phyloP scores from a whole-genome alignment of 768 basidiomycete genomes.

The Clitopilus hobsonii region DNA sequence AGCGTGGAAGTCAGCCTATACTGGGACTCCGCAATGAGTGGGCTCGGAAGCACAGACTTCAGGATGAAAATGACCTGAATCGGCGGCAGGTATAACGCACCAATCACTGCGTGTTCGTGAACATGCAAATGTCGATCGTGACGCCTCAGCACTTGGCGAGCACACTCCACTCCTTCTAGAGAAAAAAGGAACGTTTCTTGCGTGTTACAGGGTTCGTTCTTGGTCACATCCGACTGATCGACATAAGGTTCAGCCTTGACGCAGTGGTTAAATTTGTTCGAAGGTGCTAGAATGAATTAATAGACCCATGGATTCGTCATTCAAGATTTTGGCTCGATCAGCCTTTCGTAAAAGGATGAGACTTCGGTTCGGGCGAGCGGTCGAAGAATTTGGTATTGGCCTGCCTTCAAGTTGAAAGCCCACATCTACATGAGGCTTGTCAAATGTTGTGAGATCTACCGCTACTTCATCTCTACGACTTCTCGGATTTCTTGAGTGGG shows the following conservation, averaged over 20 bases:
- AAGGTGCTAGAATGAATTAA: too few species aligned
- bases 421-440: too few species aligned
- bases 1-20: not conserved
- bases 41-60: not conserved
- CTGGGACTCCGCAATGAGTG: not conserved
- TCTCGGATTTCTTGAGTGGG: too few species aligned
- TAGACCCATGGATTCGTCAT: not conserved
- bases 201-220: not conserved
- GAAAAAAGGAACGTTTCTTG: not conserved
- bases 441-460: too few species aligned
- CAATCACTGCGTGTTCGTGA: not conserved
- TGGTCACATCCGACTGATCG: not conserved
- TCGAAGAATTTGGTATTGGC: too few species aligned
- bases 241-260: not conserved
- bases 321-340: not conserved
- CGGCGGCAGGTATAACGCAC: not conserved
- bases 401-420: too few species aligned
- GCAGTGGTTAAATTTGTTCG: not conserved
- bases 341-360: too few species aligned
- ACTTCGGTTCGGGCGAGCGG: too few species aligned
- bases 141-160: not conserved
- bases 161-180: not conserved
- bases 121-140: not conserved
- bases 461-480: too few species aligned
- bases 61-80: not conserved